Evolutionary conservation across 176 grass and related monocot genomes (phyloP), one percentile per base, ranked within the genome.

Genomic region (Eleusine coracana): DNA sequence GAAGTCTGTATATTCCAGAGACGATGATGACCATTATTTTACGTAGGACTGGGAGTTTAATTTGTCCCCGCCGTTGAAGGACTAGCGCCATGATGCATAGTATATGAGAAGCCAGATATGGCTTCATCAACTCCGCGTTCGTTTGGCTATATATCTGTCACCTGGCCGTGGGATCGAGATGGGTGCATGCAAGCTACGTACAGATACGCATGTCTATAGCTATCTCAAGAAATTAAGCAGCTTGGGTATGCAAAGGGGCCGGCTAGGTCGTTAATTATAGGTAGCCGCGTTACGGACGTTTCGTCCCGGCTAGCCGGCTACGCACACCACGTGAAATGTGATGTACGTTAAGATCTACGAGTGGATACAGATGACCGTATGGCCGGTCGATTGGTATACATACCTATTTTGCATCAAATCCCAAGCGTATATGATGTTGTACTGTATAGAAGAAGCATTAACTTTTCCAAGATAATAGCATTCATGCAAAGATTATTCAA

Each of bases 201-300:
- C 60, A 63, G 60, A 63, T 63, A 63, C 25, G 60, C 60, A 28
- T 63, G 60, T 63, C 60, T 4, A 60, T 23, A n/a, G 56, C 56
- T 23, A n/a, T 6, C 56, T 59, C 23, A 10, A 5, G 14, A 29
- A 5, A 63, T 63, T 14, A 63, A 63, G 11, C 23, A 63, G 60
- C 60, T 29, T 9, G 3, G 31, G 31, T 34, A 28, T 23, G 59
- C n/a, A 27, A 14, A 7, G 55, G 55, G 55, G 20, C 29, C 18
- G 18, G 15, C 15, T 68, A 56, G 50, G 8, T n/a, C 21, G 4
- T 63, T 28, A 63, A 13, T 3, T 27, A 13, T 14, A 66, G 39
- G 12, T 50, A 79, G 18, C 66, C 80, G 73, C 55, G 86, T 87
- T 77, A 83, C 66, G 80, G 86, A 64, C 51, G 29, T 52, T 65